Evolutionary conservation across 2,329 filamentous ascomycete genomes (phyloP), one percentile per base, ranked within the genome.

Genomic region (Aureobasidium namibiae): DNA sequence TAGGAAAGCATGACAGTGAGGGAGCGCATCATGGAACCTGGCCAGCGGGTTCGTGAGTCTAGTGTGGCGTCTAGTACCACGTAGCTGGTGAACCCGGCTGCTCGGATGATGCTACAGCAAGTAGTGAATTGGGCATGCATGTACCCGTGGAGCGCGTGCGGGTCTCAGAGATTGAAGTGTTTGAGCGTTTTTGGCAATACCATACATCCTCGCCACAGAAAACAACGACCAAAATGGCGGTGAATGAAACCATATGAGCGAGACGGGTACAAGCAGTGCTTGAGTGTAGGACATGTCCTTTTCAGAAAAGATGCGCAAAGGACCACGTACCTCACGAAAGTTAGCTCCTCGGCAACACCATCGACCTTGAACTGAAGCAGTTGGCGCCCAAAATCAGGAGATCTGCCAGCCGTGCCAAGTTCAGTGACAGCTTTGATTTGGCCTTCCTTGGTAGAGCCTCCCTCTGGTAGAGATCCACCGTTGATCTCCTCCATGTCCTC

Each of bases 401-500:
- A 69, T 4, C 71, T 68, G 18, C 70, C 70, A 48, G 69, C 64
- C 24, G 74, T 75, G 13, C 74, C 71, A 42, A 74, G 79, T 57
- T 72, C 73, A 39, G 75, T 78, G 61, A 72, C 74, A 60, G 70
- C 72, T 63, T 79, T 80, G 64, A 68, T 74, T 53, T 77, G 80
- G 50, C 76, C 76, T 61, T 81, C 80, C 64, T 83, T 82, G 60
- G 78, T 75, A 63, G 78, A 76, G 6, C 77, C 75, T 23, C 76
- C 75, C 48, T 78, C 79, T 36, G 70, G 74, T 18, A 77, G 68
- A 6, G 68, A 67, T 49, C 73, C 73, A 1, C 72, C 69, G 9
- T 72, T 70, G 5, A 73, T 73, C 63, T 81, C 78, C 56, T 78
- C 76, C n/a, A 75, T 75, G 59, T 78, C 88, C 68, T 94, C 90